Evolutionary conservation across 257 asterid genomes (phyloP).

Genomic region (Striga asiatica): DNA sequence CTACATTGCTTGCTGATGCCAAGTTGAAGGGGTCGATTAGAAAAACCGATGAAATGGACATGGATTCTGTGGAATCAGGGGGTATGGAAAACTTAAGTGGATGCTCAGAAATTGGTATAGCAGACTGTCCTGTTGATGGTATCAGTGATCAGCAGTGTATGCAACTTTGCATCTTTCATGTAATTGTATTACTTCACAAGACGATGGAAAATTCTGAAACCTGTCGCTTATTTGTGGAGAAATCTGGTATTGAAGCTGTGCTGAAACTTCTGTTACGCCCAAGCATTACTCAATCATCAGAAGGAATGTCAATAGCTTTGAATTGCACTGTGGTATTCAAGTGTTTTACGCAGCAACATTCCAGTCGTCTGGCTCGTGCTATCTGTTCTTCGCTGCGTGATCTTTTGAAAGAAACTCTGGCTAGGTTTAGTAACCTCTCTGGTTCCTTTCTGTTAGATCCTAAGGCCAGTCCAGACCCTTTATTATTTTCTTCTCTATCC

Average conservation of each 20-base stretch:
- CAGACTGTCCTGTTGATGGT: slow-evolving; percentile 33
- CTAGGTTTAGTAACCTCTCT: slow-evolving; percentile 40
- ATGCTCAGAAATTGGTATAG: slow-evolving; percentile 33
- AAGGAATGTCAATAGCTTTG: slow-evolving; percentile 93
- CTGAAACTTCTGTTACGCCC: slow-evolving; percentile 75
- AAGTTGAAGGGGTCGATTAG: slow-evolving; percentile 36
- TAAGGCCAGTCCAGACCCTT: slow-evolving; percentile 44
- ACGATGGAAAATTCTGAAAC: slow-evolving; percentile 92
- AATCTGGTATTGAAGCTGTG: slow-evolving; percentile 83
- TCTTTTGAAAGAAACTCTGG: slow-evolving; percentile 53
- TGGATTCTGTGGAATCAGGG: slow-evolving; percentile 60
- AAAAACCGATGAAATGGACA: slow-evolving; percentile 59
- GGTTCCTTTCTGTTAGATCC: slow-evolving; percentile 79
- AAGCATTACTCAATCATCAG: slow-evolving; percentile 85
- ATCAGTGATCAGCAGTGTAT: slow-evolving; percentile 63
- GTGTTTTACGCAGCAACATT: slow-evolving; percentile 91
- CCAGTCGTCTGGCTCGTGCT: slow-evolving; percentile 82
- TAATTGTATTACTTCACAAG: slow-evolving; percentile 87
- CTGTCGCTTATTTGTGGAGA: slow-evolving; percentile 88
- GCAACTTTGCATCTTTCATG: slow-evolving; percentile 84
- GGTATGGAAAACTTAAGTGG: slow-evolving; percentile 45
- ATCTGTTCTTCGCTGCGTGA: slow-evolving; percentile 67
- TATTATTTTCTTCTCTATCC: slow-evolving; percentile 66
- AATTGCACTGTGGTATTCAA: slow-evolving; percentile 94
- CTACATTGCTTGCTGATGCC: slow-evolving; percentile 45